phyloP scores from a whole-genome alignment of 176 grass and related monocot species.

The Juncus effusus region DNA sequence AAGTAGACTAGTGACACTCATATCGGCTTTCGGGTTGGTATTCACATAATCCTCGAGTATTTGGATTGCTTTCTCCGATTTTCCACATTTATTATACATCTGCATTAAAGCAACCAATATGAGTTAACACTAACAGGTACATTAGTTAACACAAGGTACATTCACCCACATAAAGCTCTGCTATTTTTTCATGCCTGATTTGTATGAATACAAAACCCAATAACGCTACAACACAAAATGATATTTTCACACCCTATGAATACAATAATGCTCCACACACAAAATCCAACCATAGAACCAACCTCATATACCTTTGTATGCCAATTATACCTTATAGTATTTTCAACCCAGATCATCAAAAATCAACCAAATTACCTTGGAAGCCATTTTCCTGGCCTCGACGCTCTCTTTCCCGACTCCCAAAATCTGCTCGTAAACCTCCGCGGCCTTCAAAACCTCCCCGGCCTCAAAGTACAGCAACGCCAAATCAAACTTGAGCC shows the following conservation, averaged over 20 bases:
- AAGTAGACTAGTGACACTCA: slow-evolving; percentile 57
- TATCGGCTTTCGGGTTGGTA: slow-evolving; percentile 30
- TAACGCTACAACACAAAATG: neutral
- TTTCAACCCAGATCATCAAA: too few species aligned
- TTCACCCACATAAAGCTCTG: too few species aligned
- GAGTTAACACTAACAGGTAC: too few species aligned
- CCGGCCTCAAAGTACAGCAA: slow-evolving; percentile 46
- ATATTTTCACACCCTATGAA: too few species aligned
- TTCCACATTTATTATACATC: slow-evolving; percentile 83
- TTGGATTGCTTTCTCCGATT: slow-evolving; percentile 62
- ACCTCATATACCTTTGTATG: too few species aligned
- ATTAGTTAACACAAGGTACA: too few species aligned
- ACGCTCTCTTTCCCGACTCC: slow-evolving; percentile 38
- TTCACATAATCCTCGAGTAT: slow-evolving; percentile 62
- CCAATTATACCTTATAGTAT: too few species aligned
- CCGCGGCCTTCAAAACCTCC: slow-evolving; percentile 70
- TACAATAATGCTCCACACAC: too few species aligned
- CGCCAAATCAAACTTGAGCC: slow-evolving; percentile 66
- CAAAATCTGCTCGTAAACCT: slow-evolving; percentile 80
- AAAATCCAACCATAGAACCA: too few species aligned
- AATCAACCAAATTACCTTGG: slow-evolving; percentile 40
- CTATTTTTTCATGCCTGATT: too few species aligned
- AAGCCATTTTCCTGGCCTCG: slow-evolving; percentile 54
- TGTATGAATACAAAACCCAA: too few species aligned
- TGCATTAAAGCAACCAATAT: slow-evolving; percentile 29